Evolutionary conservation across 2,329 filamentous ascomycete genomes (phyloP).

Genomic region (Cladosporium sp.): DNA sequence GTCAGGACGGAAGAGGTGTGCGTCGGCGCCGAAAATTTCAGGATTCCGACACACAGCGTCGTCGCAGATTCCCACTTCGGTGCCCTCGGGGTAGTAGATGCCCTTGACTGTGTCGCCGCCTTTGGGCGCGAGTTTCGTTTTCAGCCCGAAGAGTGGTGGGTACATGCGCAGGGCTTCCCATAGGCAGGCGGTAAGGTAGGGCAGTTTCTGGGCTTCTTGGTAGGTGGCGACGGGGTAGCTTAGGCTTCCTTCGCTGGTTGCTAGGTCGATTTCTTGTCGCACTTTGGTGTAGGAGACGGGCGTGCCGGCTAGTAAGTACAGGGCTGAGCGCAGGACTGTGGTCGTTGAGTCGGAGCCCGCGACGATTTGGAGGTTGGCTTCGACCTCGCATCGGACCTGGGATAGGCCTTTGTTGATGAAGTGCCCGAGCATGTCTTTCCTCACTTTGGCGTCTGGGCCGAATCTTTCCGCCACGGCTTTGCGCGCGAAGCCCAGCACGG

Average conservation of each 20-base stretch:
- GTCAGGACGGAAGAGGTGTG: constrained; percentile 44
- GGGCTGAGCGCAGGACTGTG: constrained; percentile 46
- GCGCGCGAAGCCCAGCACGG: constrained; percentile 22
- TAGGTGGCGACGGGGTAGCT: constrained; percentile 20
- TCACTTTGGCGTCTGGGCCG: constrained; percentile 20
- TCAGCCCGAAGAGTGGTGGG: constrained; percentile 27
- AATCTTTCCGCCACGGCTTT: constrained; percentile 25
- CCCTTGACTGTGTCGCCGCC: constrained; percentile 29
- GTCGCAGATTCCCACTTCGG: constrained; percentile 41
- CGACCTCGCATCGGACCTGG: constrained; percentile 35
- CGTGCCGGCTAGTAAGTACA: constrained; percentile 46
- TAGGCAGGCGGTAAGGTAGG: constrained; percentile 30
- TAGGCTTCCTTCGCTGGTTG: constrained; percentile 14
- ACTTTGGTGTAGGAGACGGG: constrained; percentile 43
- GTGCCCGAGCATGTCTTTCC: constrained; percentile 49
- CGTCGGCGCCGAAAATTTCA: constrained; percentile 37
- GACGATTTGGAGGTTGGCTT: constrained; percentile 39
- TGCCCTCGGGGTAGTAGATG: constrained; percentile 44
- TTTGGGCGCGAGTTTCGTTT: constrained; percentile 22
- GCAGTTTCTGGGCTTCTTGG: constrained; percentile 23
- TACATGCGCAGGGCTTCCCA: constrained; percentile 30
- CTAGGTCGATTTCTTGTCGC: constrained; percentile 43
- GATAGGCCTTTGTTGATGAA: constrained; percentile 42
- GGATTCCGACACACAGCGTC: constrained; percentile 39
- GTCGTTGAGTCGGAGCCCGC: constrained; percentile 54